Base-by-base conservation (phyloP, 768 basidiomycete genomes). In the Russula emetica region DNA sequence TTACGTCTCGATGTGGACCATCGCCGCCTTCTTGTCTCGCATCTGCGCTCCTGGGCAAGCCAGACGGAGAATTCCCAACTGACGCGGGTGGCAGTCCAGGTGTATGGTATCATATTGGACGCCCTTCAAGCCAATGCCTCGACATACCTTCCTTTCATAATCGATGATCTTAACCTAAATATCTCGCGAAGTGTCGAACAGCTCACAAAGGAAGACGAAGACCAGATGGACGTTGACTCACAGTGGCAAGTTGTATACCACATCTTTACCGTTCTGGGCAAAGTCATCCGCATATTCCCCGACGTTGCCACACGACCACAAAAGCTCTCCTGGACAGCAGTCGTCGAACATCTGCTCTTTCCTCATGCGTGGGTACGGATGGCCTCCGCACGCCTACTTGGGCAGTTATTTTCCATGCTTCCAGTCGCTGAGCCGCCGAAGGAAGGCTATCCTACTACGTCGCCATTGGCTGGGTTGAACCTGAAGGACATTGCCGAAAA, bases 291-390 rank as follows among this genome's bases (percentile, higher is more conserved):
- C 32, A 76, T 84, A 22, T 81, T 83, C 65, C 83, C 88, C 5
- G 78, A 80, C 55, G 70, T 79, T 50, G 76, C 78, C 4, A 76
- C 72, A 2, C 73, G 81, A 42, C 75, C 77, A 10, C 79, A 78
- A 47, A 77, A 73, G 61, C 76, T 91, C 0, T 72, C 79, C 1
- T 96, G 94, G 94, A 69, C 75, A 11, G 71, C 78, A 1, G 79
- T 97, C 47, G 77, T 83, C 26, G 69, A 77, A 0, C 86, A 90
- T 69, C 82, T 98, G 3, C 78, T 89, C 2, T 98, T 88, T 76
- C 94, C 95, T 5, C 97, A 99, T 73, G 84, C 92, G 5, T 98
- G 95, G 96, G 94, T 97, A 0, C 87, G 95, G 47, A 85, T 84
- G 6, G 88, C 87, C 0, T 81, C 94, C 1, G 87, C 87, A 63